Percentiles rank a stretch among this genome's conserved stretches.
Evolutionary conservation across 306 rosid genomes (phyloP).

Genomic region (Dalbergia oliveri): DNA sequence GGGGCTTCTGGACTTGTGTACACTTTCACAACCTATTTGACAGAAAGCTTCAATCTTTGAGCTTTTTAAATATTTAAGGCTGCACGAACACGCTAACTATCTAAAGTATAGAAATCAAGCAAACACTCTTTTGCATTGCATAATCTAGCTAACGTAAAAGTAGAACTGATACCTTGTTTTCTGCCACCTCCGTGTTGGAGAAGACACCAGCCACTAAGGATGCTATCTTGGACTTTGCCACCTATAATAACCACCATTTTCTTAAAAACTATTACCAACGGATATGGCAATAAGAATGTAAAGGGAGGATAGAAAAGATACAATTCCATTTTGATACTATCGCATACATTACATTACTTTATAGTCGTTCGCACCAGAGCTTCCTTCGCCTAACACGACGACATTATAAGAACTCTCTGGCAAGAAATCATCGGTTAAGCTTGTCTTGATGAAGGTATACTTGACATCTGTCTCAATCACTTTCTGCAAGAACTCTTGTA

Average conservation of each 20-base stretch:
- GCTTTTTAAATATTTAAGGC: background rate
- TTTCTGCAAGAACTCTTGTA: slow-evolving; percentile 76
- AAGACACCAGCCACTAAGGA: slow-evolving; percentile 84
- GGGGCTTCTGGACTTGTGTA: slow-evolving; percentile 80
- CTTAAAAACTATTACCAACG: slow-evolving; percentile 3
- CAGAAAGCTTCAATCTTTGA: slow-evolving; percentile 16
- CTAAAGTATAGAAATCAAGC: slow-evolving; percentile 17
- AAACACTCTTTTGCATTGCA: background rate
- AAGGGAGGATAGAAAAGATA: slow-evolving; percentile 7
- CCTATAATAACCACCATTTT: slow-evolving; percentile 56
- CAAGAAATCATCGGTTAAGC: slow-evolving; percentile 79
- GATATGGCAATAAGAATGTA: slow-evolving; percentile 36
- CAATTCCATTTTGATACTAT: slow-evolving; percentile 56
- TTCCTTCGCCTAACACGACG: slow-evolving; percentile 83
- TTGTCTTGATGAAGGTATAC: slow-evolving; percentile 87
- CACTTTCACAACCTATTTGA: slow-evolving; percentile 80
- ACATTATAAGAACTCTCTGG: slow-evolving; percentile 79
- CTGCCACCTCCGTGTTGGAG: slow-evolving; percentile 90
- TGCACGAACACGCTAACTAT: background rate
- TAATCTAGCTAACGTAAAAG: slow-evolving; percentile 7
- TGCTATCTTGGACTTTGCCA: slow-evolving; percentile 83
- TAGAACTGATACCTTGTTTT: slow-evolving; percentile 74
- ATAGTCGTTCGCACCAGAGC: slow-evolving; percentile 78
- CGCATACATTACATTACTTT: slow-evolving; percentile 99
- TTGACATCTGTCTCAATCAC: slow-evolving; percentile 72